Percentiles rank a stretch among this genome's conserved stretches.
Evolutionary conservation across 1,284 basidiomycete species (phyloP).

Genomic region (Boletellus sp.): DNA sequence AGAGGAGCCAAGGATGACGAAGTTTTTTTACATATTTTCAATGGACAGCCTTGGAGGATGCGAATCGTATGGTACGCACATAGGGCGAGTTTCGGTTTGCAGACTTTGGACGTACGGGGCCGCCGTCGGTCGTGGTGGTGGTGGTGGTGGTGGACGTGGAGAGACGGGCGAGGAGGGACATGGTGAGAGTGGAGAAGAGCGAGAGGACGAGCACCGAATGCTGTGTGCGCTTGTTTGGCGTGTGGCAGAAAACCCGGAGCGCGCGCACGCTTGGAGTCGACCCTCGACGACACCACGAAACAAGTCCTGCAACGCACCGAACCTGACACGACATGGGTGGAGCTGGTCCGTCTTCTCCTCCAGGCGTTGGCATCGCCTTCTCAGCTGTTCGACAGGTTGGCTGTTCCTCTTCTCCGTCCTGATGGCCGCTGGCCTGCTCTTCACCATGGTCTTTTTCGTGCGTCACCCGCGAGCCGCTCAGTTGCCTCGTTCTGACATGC

Average conservation of each 20-base stretch:
- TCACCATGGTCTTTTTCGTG: slow-evolving; percentile 98
- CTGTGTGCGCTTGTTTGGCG: slow-evolving; percentile 28
- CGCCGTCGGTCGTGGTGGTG: slow-evolving; percentile 34
- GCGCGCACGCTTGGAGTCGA: slow-evolving; percentile 3
- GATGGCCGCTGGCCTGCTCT: slow-evolving; percentile 87
- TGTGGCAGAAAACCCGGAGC: slow-evolving; percentile 27
- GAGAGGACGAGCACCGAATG: not conserved
- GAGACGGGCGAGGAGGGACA: slow-evolving; percentile 66
- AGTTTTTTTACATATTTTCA: slow-evolving; percentile 16
- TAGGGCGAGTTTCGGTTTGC: slow-evolving; percentile 58
- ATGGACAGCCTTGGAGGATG: slow-evolving; percentile 24
- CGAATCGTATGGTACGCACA: slow-evolving; percentile 50
- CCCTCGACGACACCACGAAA: slow-evolving; percentile 1
- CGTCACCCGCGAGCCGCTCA: slow-evolving; percentile 36
- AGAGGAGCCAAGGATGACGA: slow-evolving; percentile 1
- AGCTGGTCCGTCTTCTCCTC: slow-evolving; percentile 21
- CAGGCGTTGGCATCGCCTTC: not conserved
- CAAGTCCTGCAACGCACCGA: not conserved
- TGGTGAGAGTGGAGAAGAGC: slow-evolving; percentile 14
- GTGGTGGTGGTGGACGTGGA: slow-evolving; percentile 31
- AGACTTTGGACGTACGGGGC: slow-evolving; percentile 58
- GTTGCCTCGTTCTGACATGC: slow-evolving; percentile 1
- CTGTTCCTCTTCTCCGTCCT: slow-evolving; percentile 92
- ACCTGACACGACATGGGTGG: slow-evolving; percentile 24
- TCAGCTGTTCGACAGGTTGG: slow-evolving; percentile 64